Conservation (phyloP, 2,329 filamentous ascomycete species). For the Mollisia scopiformis region DNA sequence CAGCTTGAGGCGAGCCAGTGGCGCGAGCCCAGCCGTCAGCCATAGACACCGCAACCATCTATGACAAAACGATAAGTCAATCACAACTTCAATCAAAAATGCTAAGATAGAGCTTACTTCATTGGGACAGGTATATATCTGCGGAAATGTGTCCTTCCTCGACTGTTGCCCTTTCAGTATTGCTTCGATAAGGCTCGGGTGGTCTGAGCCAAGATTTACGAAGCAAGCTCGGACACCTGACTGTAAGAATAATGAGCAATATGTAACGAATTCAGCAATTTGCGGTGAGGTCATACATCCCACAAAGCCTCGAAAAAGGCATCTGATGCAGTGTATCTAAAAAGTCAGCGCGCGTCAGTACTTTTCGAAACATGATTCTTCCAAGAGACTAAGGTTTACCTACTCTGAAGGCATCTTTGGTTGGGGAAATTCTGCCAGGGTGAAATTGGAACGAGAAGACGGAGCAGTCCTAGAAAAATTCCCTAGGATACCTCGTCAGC, state of each 20-base stretch:
- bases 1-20: constrained; percentile 66
- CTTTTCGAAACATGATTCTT: too few relatives aligned
- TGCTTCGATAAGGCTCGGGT: constrained; percentile 70
- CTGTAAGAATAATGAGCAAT: neutral
- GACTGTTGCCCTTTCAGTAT: constrained; percentile 67
- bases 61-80: too few relatives aligned
- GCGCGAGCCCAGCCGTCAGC: constrained; percentile 71
- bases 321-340: constrained; percentile 70
- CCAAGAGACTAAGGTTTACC: too few relatives aligned
- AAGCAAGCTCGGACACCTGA: constrained; percentile 7
- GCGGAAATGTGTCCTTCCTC: constrained; percentile 53
- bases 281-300: constrained; percentile 48
- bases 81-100: too few relatives aligned
- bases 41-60: constrained; percentile 76
- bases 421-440: too few relatives aligned
- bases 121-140: constrained; percentile 70
- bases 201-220: constrained; percentile 62
- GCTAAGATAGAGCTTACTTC: too few relatives aligned
- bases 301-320: constrained; percentile 73
- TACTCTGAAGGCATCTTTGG: too few relatives aligned
- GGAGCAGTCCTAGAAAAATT: too few relatives aligned
- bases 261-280: neutral
- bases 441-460: too few relatives aligned
- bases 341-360: too few relatives aligned
- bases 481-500: too few relatives aligned